Base-by-base conservation (phyloP, 1,139 yeast genomes). In the Kodamaea anthophila region DNA sequence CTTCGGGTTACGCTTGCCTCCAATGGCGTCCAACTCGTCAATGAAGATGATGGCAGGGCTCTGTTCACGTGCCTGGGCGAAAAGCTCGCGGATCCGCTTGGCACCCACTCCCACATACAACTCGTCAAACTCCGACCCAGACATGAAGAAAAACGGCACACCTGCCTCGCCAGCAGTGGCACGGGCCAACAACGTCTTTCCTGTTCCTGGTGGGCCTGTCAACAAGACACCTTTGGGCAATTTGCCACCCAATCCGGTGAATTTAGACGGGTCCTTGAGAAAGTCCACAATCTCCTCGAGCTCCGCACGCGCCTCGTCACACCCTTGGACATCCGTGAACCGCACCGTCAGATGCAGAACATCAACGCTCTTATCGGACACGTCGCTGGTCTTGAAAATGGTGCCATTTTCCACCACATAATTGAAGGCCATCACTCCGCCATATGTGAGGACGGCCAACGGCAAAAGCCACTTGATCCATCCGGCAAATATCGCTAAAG, bases 131-230 rank as follows among this genome's bases (percentile, higher is more conserved):
- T 93, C 98, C 2, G 96, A 86, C 29, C 98, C 99, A 4, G 95
- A 83, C 97, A 91, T 88, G 58, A 88, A 91, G 58, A 91, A 91
- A 53, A 93, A 93, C 16, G 97, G 98, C 18, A 91, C 98, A 28
- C 96, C 98, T 2, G 99, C 98, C 58, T 93, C 98, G 37, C 98
- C 98, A 8, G 99, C 99, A 22, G 96, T 94, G 12, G 99, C 98
- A 46, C 98, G 75, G 1, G 98, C 98, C 39, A 93, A 71, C 40
- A 93, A 65, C 1, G 99, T 93, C 57, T 93, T 93, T 74, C 99
- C 99, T 5, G 99, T 93, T 60, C 99, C 99, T 22, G 99, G 99
- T 22, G 99, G 99, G 26, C 99, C 99, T 5, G 98, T 91, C 40
- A 93, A 67, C 35, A 93, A 63, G 4, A 93, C 94, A 65, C 99